Evolutionary conservation across 331 rosid species (phyloP).

Genomic region (Erythrophleum ivorense): DNA sequence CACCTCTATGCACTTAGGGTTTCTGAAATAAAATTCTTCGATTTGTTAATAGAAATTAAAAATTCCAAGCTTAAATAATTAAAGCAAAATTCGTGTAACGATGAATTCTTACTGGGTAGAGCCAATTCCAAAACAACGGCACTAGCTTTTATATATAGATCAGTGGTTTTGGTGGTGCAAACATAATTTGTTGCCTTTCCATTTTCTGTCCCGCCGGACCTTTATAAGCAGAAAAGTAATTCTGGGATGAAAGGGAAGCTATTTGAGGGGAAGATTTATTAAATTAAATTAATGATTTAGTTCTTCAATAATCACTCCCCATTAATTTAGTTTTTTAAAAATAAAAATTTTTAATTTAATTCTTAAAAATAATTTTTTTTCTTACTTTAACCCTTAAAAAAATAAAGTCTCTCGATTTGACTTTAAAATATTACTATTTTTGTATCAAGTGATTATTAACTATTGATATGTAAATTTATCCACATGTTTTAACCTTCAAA

Average conservation of each 20-base stretch:
- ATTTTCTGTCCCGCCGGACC: constrained; percentile 8
- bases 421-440: no score
- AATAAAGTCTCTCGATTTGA: no score
- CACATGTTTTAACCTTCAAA: background rate
- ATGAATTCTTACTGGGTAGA: constrained; percentile 47
- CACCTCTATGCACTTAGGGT: constrained; percentile 46
- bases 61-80: background rate
- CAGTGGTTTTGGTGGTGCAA: constrained; percentile 30
- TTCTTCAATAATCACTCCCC: background rate
- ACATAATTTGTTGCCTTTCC: constrained; percentile 27
- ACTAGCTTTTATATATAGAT: background rate
- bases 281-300: background rate
- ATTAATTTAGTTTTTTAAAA: background rate
- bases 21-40: constrained; percentile 33
- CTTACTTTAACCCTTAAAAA: no score
- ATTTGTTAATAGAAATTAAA: background rate
- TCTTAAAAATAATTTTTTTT: background rate
- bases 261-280: constrained; percentile 17
- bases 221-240: constrained; percentile 41
- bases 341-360: background rate
- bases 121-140: background rate
- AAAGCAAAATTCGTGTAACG: background rate
- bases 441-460: no score
- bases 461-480: no score
- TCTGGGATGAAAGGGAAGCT: constrained; percentile 21